Conservation (phyloP, 768 basidiomycete genomes). For the Scleroderma bovista region DNA sequence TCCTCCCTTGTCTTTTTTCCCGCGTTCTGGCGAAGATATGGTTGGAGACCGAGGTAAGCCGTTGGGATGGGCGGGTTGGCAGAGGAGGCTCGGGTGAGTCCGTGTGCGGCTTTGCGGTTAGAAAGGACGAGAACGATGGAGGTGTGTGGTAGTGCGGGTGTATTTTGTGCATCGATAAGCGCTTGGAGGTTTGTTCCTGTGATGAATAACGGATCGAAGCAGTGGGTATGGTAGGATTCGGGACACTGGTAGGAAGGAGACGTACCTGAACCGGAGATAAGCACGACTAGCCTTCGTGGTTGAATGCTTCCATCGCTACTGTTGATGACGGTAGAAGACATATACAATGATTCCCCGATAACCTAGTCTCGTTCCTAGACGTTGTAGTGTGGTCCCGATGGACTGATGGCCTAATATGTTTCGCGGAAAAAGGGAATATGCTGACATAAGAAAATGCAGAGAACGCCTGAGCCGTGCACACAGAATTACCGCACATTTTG, state of each 20-base stretch:
- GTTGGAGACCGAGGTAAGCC: conserved; percentile 76
- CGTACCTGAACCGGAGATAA: conserved; percentile 63
- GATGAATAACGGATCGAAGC: not conserved
- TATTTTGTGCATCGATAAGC: conserved; percentile 81
- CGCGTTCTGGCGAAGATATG: conserved; percentile 70
- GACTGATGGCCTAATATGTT: too few relatives aligned
- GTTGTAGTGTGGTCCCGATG: too few relatives aligned
- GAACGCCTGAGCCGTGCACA: too few relatives aligned
- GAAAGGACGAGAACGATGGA: conserved; percentile 81
- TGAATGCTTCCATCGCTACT: not conserved
- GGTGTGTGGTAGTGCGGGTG: conserved; percentile 65
- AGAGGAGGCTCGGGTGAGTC: conserved; percentile 71
- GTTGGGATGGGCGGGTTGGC: conserved; percentile 78
- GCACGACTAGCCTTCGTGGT: conserved; percentile 42
- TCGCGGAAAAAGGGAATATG: too few relatives aligned
- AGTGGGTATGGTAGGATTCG: not conserved
- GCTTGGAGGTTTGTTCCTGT: conserved; percentile 95
- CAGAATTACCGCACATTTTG: too few relatives aligned
- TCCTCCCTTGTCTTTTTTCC: conserved; percentile 75
- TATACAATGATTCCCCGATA: too few relatives aligned
- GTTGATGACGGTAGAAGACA: too few relatives aligned
- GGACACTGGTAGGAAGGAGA: not conserved
- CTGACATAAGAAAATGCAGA: too few relatives aligned
- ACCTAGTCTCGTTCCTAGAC: too few relatives aligned
- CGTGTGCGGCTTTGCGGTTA: conserved; percentile 87